Percentiles rank a stretch among this genome's conserved stretches.
These are phyloP conservation scores for Acacia confusa DNA, from an alignment of 306 rosid species.

Conservation along the genomic window DNA sequence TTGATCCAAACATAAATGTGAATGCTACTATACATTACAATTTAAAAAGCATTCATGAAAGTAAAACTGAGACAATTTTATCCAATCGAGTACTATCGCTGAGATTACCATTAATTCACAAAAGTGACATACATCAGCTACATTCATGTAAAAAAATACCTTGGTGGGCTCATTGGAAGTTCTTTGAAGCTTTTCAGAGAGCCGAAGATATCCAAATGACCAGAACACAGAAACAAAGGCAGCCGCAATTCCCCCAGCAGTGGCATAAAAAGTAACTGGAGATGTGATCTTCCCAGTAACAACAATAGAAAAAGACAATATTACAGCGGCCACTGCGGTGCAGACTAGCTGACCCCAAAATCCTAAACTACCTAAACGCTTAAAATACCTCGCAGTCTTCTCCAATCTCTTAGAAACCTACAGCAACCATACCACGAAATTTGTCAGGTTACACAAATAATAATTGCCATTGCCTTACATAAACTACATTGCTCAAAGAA, in stretches of 20 bases:
- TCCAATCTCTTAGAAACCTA: conserved; percentile 90
- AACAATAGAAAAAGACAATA: conserved; percentile 85
- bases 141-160: conserved; percentile 36
- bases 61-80: not conserved
- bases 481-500: conserved; percentile 1
- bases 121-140: not conserved
- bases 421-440: conserved; percentile 31
- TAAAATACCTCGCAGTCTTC: conserved; percentile 86
- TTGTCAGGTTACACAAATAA: not conserved
- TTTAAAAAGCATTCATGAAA: not conserved
- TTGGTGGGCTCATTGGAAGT: conserved; percentile 84
- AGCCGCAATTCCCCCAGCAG: conserved; percentile 89
- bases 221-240: conserved; percentile 92
- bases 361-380: conserved; percentile 84
- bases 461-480: not conserved
- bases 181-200: conserved; percentile 74
- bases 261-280: conserved; percentile 89
- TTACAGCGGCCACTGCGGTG: conserved; percentile 87
- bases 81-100: not conserved
- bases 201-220: conserved; percentile 96
- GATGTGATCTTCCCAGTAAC: conserved; percentile 80
- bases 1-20: conserved; percentile 4
- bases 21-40: not conserved
- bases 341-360: conserved; percentile 97
- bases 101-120: conserved; percentile 1